Evolutionary conservation across 352 stramenopile genomes (phyloP).

Genomic region (Globisporangium abappressorium): DNA sequence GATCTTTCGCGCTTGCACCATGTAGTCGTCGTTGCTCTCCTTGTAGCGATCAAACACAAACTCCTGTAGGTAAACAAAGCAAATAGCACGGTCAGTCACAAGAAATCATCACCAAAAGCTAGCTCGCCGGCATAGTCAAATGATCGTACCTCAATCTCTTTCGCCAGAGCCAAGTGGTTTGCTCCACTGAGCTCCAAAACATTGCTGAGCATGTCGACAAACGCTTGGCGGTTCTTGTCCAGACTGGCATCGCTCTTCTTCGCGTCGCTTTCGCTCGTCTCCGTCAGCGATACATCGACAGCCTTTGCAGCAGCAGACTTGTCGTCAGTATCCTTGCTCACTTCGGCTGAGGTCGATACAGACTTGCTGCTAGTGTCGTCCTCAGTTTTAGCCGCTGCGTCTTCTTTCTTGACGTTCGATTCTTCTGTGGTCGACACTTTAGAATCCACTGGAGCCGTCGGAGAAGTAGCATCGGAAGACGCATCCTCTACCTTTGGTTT

Average conservation of each 20-base stretch:
- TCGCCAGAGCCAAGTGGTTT: slow-evolving; percentile 40
- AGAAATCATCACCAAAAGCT: neutral
- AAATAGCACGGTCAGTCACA: neutral
- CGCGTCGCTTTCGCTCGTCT: neutral
- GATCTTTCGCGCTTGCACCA: slow-evolving; percentile 66
- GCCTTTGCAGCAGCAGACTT: slow-evolving; percentile 4
- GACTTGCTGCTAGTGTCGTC: neutral
- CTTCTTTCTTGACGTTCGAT: neutral
- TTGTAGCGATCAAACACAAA: slow-evolving; percentile 81
- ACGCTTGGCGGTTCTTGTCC: slow-evolving; percentile 56
- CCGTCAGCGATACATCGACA: neutral
- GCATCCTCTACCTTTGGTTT: slow-evolving; percentile 3
- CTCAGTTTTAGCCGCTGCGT: neutral
- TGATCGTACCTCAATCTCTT: slow-evolving; percentile 61
- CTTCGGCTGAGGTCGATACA: neutral
- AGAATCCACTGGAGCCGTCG: neutral
- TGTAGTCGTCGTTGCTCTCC: slow-evolving; percentile 76
- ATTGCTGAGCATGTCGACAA: slow-evolving; percentile 69
- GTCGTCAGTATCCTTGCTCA: neutral
- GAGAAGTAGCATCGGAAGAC: neutral
- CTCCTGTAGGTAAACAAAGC: slow-evolving; percentile 26
- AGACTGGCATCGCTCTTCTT: slow-evolving; percentile 35
- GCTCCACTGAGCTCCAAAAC: slow-evolving; percentile 44
- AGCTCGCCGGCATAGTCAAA: neutral
- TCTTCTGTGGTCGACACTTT: slow-evolving; percentile 8